A percentile compares a stretch with the other conserved stretches of the same genome.
These are phyloP conservation scores for Vanilla planifolia DNA, from an alignment of 106 monocot genomes.

Conservation along the genomic window DNA sequence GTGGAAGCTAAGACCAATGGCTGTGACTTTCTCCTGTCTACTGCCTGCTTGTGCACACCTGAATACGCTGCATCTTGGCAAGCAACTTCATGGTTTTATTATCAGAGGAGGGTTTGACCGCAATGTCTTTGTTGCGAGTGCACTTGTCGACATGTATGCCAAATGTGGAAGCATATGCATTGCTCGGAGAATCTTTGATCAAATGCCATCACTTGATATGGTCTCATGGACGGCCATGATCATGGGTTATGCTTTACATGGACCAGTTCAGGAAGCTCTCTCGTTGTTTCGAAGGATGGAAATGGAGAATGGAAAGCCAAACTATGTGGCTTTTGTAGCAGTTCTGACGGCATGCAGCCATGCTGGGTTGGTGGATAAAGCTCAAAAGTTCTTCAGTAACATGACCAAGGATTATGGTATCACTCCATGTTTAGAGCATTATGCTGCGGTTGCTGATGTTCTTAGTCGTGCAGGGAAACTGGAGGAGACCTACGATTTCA, in stretches of 20 bases:
- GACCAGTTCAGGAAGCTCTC: conserved; percentile 65
- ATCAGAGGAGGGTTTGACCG: conserved; percentile 35
- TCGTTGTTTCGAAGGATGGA: conserved; percentile 61
- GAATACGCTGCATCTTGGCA: conserved; percentile 60
- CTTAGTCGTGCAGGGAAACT: conserved; percentile 74
- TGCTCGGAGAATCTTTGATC: conserved; percentile 63
- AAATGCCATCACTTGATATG: conserved; percentile 42
- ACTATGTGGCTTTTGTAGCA: conserved; percentile 72
- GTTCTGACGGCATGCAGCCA: conserved; percentile 94
- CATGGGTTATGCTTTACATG: conserved; percentile 96
- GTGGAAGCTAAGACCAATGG: conserved; percentile 35
- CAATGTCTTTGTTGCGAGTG: conserved; percentile 59
- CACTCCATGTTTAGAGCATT: conserved; percentile 74
- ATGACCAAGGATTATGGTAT: conserved; percentile 68
- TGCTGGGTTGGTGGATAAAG: conserved; percentile 70
- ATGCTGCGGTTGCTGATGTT: conserved; percentile 76
- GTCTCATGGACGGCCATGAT: conserved; percentile 93
- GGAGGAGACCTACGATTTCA: conserved; percentile 69
- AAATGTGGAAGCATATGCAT: conserved; percentile 57
- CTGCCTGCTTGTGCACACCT: conserved; percentile 75
- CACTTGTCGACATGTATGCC: conserved; percentile 85
- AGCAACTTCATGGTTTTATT: conserved; percentile 66
- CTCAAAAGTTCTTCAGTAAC: conserved; percentile 39
- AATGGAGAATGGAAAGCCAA: conserved; percentile 46
- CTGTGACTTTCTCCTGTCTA: conserved; percentile 58